These are phyloP conservation scores for Chaetomiaceae sp. DNA, from an alignment of 2,329 filamentous ascomycete genomes.

Conservation along the genomic window DNA sequence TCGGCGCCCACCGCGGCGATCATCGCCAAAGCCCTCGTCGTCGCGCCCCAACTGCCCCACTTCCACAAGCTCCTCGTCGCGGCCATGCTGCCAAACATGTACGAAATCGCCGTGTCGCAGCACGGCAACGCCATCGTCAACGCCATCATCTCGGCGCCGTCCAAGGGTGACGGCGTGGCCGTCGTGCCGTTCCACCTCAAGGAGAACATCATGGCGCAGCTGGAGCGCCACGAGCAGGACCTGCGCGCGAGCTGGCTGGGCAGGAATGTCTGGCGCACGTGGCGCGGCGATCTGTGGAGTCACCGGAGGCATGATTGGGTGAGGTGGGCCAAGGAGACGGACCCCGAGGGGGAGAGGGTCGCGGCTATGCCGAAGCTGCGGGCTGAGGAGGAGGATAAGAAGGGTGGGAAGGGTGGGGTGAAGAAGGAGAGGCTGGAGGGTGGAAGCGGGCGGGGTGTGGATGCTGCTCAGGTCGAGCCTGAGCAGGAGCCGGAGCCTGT, in stretches of 20 bases:
- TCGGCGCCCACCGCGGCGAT: slow-evolving; percentile 47
- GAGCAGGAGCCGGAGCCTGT: background rate
- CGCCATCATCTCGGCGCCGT: slow-evolving; percentile 46
- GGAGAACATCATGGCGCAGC: slow-evolving; percentile 47
- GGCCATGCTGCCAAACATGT: slow-evolving; percentile 41
- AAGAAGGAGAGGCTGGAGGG: background rate
- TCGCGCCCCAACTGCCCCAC: slow-evolving; percentile 43
- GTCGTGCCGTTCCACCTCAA: slow-evolving; percentile 55
- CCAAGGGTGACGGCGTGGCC: slow-evolving; percentile 39
- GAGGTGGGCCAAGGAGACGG: slow-evolving; percentile 50
- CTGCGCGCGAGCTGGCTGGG: slow-evolving; percentile 52
- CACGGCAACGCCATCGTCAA: slow-evolving; percentile 49
- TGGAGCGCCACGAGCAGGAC: slow-evolving; percentile 44
- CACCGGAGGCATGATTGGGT: slow-evolving; percentile 51
- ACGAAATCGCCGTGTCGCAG: slow-evolving; percentile 45
- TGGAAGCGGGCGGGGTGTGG: background rate
- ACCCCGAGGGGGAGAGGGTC: slow-evolving; percentile 31
- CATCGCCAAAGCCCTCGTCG: slow-evolving; percentile 46
- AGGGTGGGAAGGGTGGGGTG: background rate
- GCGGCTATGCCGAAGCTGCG: slow-evolving; percentile 33
- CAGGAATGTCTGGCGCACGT: slow-evolving; percentile 51
- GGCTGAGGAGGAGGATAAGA: slow-evolving; percentile 1
- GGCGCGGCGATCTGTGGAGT: slow-evolving; percentile 56
- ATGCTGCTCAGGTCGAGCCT: background rate
- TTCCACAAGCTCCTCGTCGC: slow-evolving; percentile 54